phyloP scores from a whole-genome alignment of 2,329 filamentous ascomycete genomes.

The Stemphylium beticola region DNA sequence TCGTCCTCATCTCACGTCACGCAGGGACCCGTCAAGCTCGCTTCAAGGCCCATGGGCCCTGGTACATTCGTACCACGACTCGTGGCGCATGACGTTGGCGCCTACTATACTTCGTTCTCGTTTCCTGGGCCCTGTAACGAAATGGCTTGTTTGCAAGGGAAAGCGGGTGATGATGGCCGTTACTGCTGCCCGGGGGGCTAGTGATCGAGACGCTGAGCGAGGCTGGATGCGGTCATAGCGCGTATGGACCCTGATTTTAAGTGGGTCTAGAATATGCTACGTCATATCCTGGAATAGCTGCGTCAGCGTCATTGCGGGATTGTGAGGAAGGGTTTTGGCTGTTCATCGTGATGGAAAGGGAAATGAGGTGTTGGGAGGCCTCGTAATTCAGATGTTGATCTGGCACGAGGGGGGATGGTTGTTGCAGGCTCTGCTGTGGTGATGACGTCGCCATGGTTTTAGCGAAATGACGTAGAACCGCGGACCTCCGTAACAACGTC shows the following conservation, averaged over 20 bases:
- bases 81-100: conserved; percentile 25
- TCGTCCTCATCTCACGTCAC: conserved; percentile 31
- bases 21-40: conserved; percentile 25
- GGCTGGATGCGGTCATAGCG: conserved; percentile 21
- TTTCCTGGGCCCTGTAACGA: neutral
- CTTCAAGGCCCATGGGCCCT: neutral
- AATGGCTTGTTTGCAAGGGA: conserved; percentile 20
- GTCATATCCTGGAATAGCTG: conserved; percentile 28
- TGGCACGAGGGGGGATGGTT: neutral
- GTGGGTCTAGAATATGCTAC: conserved; percentile 6
- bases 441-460: neutral
- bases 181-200: conserved; percentile 12
- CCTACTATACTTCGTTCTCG: conserved; percentile 2
- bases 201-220: conserved; percentile 3
- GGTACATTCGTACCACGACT: conserved; percentile 1
- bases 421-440: neutral
- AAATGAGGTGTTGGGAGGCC: neutral
- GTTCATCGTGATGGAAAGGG: conserved; percentile 1
- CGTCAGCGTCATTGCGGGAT: conserved; percentile 19
- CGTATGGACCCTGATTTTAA: conserved; percentile 13
- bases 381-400: neutral
- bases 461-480: neutral
- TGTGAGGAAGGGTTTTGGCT: neutral
- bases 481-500: neutral
- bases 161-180: conserved; percentile 19